Base-by-base conservation (phyloP, 495 filamentous ascomycete genomes). In the Hypoxylon fuscum region DNA sequence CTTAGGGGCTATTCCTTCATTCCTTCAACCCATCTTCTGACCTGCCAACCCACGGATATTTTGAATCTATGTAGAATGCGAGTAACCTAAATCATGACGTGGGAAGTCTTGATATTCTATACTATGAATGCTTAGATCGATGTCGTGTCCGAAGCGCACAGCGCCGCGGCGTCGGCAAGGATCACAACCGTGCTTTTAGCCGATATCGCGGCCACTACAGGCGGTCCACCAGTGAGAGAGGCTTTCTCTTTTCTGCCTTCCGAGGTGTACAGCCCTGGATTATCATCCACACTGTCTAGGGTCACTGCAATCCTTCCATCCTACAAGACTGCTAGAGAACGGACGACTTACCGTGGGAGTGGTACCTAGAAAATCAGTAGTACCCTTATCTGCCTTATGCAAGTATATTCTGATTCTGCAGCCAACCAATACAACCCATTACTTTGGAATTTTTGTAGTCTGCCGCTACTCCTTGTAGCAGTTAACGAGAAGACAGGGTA, bases 141-240 rank as follows among this genome's bases (percentile, higher is more conserved):
- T 27, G 25, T 8, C 8, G 8, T 34, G 41, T 46, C 17, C 29
- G 40, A 52, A 21, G 23, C 32, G 25, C 43, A 48, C 34, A 31
- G 21, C 32, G 11, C n/a, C 12, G 23, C 20, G 41, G 47, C 48
- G 14, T 29, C 41, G 35, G 45, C 59, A 44, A 50, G 51, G 51
- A 50, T 62, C 34, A 40, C 42, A 54, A 43, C 18, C 41, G 49
- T 25, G 17, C 38, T 55, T 55, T 62, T 51, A 56, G 60, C 60
- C 60, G 60, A 27, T 20, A 48, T 8, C 32, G 32, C 43, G 37
- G 35, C 35, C 45, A 34, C 20, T 50, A 27, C 3, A 15, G 11
- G 5, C 34, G 35, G 25, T 55, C 44, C 25, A 20, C 47, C 52
- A 44, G 46, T 37, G 6, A 55, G 15, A 34, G 45, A 37, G 18